phyloP scores from a whole-genome alignment of 2,329 filamentous ascomycete species.

The Cladosporium colombiae region DNA sequence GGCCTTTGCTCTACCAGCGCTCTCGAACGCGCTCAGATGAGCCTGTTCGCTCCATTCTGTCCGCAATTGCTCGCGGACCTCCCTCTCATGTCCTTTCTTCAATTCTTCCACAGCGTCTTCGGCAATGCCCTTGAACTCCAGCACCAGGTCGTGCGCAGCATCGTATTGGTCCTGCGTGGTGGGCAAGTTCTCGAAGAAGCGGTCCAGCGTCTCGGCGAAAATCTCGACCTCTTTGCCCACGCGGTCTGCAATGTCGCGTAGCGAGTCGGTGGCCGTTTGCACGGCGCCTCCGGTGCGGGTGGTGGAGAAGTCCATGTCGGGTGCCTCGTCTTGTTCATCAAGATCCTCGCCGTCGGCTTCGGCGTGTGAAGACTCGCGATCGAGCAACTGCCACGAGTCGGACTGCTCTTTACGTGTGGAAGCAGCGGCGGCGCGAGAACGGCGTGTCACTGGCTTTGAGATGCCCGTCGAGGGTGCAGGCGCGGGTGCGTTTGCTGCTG shows the following conservation, averaged over 20 bases:
- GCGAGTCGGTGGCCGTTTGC: conserved; percentile 24
- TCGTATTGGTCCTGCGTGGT: conserved; percentile 54
- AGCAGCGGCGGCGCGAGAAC: conserved; percentile 2
- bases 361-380: conserved; percentile 7
- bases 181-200: conserved; percentile 59
- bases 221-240: conserved; percentile 81
- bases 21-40: conserved; percentile 30
- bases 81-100: conserved; percentile 44
- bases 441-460: conserved; percentile 17
- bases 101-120: conserved; percentile 50
- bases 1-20: conserved; percentile 34
- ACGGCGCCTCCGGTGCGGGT: conserved; percentile 37
- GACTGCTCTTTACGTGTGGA: conserved; percentile 11
- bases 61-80: conserved; percentile 42
- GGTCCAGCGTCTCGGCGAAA: conserved; percentile 81
- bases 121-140: conserved; percentile 52
- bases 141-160: conserved; percentile 62
- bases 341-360: conserved; percentile 10
- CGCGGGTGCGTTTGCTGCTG: background rate
- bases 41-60: conserved; percentile 37
- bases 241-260: conserved; percentile 66
- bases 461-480: conserved; percentile 13
- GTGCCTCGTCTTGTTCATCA: conserved; percentile 19
- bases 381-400: conserved; percentile 24
- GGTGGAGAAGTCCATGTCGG: conserved; percentile 17